Percentiles rank a stretch among this genome's conserved stretches.
These are phyloP conservation scores for Pyropia haitanensis DNA, from an alignment of 23 red algal genomes.

Conservation along the genomic window DNA sequence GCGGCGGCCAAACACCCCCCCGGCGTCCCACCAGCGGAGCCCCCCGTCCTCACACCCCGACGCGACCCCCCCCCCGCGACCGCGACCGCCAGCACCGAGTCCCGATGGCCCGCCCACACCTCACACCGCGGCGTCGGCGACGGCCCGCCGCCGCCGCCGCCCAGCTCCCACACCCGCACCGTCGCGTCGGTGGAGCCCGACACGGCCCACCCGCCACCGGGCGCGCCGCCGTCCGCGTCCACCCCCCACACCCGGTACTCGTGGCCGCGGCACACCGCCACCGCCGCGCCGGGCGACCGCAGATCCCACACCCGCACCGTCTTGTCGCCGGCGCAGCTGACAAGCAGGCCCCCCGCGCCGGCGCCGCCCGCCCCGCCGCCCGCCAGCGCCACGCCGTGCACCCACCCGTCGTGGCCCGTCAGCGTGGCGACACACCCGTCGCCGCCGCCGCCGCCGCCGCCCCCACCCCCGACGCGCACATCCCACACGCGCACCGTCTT, in stretches of 20 bases:
- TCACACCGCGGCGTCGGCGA: not conserved
- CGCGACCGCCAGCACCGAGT: conserved; percentile 36
- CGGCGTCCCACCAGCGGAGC: conserved; percentile 27
- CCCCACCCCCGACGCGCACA: conserved; percentile 12
- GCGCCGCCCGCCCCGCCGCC: not conserved
- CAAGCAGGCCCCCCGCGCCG: not conserved
- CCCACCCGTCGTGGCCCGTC: conserved; percentile 52
- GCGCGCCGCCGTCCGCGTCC: conserved; percentile 20
- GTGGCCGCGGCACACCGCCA: conserved; percentile 24
- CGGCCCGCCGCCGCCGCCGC: not conserved
- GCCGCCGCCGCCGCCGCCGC: too few relatives aligned
- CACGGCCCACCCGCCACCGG: conserved; percentile 11
- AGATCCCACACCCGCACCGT: conserved; percentile 78
- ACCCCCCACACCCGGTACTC: conserved; percentile 63
- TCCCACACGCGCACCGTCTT: conserved; percentile 71
- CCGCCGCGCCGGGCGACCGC: conserved; percentile 17
- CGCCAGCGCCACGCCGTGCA: conserved; percentile 50
- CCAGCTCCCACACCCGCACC: conserved; percentile 53
- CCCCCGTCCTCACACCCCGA: conserved; percentile 52
- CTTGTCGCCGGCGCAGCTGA: conserved; percentile 69
- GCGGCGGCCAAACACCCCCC: not conserved
- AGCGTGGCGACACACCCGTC: conserved; percentile 1
- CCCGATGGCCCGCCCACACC: conserved; percentile 49
- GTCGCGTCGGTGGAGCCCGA: conserved; percentile 56
- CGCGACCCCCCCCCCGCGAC: conserved; percentile 11